Evolutionary conservation across 2,329 filamentous ascomycete species (phyloP).

Genomic region (Orbilia javanica): DNA sequence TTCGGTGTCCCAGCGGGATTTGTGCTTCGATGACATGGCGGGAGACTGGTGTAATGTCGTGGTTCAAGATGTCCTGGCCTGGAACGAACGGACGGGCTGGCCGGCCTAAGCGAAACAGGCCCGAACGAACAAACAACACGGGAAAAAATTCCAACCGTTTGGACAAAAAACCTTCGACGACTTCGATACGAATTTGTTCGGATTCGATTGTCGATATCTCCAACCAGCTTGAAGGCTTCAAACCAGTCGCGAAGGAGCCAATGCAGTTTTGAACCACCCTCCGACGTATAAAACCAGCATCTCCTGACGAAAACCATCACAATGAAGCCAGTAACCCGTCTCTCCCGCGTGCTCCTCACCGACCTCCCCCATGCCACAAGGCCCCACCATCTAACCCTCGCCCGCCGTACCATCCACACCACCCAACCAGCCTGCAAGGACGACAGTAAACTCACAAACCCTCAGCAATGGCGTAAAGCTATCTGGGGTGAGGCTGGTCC

Average conservation of each 20-base stretch:
- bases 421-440: conserved; percentile 3
- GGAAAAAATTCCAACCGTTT: conserved; percentile 44
- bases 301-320: background rate
- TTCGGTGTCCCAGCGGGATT: conserved; percentile 89
- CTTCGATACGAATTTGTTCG: background rate
- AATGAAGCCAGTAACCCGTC: conserved; percentile 44
- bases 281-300: background rate
- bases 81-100: background rate
- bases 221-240: background rate
- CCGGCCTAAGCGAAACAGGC: conserved; percentile 8
- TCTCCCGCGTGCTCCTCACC: conserved; percentile 42
- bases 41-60: background rate
- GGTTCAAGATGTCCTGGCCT: background rate
- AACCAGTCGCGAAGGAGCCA: background rate
- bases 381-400: conserved; percentile 10
- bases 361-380: conserved; percentile 29
- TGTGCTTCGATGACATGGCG: conserved; percentile 72
- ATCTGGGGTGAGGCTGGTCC: conserved; percentile 48
- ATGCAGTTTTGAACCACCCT: background rate
- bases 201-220: background rate
- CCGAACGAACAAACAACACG: conserved; percentile 38
- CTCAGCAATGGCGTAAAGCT: conserved; percentile 36
- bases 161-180: background rate
- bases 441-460: conserved; percentile 39
- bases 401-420: conserved; percentile 28